A percentile compares a stretch with the other conserved stretches of the same genome.
Conservation (phyloP, 345 rosid genomes). For the Eucalyptus viminalis region DNA sequence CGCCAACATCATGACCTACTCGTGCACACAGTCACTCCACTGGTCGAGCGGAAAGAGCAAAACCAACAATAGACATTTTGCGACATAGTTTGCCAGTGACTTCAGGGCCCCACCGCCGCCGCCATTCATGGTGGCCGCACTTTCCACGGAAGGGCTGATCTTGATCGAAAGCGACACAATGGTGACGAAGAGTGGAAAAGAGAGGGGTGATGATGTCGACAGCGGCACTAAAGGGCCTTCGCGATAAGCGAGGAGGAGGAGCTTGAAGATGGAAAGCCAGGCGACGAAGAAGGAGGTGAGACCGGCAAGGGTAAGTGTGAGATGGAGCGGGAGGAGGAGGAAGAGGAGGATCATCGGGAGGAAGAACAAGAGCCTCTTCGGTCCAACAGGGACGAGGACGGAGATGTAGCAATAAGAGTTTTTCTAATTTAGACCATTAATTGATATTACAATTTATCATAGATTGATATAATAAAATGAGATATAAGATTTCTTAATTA, state of each 20-base stretch:
- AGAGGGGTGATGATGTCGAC: background rate
- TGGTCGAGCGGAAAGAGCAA: background rate
- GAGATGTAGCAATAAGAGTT: too few species aligned
- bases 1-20: background rate
- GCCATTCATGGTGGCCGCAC: background rate
- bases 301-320: background rate
- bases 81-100: background rate
- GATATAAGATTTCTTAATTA: too few species aligned
- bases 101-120: background rate
- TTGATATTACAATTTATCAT: too few species aligned
- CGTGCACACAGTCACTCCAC: background rate
- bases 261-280: constrained; percentile 21
- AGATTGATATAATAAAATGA: too few species aligned
- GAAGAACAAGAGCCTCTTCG: too few species aligned
- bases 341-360: constrained; percentile 11
- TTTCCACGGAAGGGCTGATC: background rate
- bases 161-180: constrained; percentile 5
- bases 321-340: constrained; percentile 4
- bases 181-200: background rate
- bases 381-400: too few species aligned
- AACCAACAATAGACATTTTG: background rate
- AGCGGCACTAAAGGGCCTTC: constrained; percentile 9
- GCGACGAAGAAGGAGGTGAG: constrained; percentile 9
- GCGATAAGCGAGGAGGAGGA: constrained; percentile 10
- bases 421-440: too few species aligned